Evolutionary conservation across 2,329 filamentous ascomycete genomes (phyloP), one percentile per base, ranked within the genome.

Genomic region (Arthrobotrys megalospora): DNA sequence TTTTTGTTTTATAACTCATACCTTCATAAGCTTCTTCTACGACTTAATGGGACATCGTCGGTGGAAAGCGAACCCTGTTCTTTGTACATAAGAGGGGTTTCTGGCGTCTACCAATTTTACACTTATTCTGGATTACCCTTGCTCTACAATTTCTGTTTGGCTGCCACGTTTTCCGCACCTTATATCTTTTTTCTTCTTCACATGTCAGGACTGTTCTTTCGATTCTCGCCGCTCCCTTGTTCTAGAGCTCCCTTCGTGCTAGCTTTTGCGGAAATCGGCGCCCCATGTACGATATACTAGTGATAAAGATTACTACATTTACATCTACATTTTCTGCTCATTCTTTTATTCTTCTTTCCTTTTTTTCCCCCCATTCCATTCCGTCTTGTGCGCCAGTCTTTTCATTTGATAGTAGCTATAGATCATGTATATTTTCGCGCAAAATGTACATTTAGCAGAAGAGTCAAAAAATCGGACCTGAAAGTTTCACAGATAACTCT

Each of bases 231-330:
- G 50, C 65, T 69, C 65, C 65, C 53, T 58, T 60, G 52, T 24
- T 58, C 12, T 68, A 34, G 65, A 68, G 65, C 66, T 62, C 52
- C 41, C 21, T 45, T 62, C 48, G 38, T 43, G 52, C 24, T 55
- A 36, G n/a, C 52, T 19, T 58, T 67, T 21, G 6, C 62, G 47
- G 52, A 64, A 48, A 47, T 21, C 47, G 63, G 60, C 64, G 71
- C 71, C 45, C 19, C 21, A 47, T 76, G 72, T 76, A 76, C 45
- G 72, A 76, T 76, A 76, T 65, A 53, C 50, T 65, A 76, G 72
- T 76, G 72, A 70, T 76, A 69, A 55, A 45, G 50, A 67, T 48
- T 60, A 60, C 45, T 63, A 63, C 52, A 52, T 48, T 36, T 70
- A 34, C 34, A 43, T 43, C 19, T 60, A 38, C 52, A 28, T 28